Base-by-base conservation (phyloP, 2,329 filamentous ascomycete genomes). In the Setomelanomma holmii region DNA sequence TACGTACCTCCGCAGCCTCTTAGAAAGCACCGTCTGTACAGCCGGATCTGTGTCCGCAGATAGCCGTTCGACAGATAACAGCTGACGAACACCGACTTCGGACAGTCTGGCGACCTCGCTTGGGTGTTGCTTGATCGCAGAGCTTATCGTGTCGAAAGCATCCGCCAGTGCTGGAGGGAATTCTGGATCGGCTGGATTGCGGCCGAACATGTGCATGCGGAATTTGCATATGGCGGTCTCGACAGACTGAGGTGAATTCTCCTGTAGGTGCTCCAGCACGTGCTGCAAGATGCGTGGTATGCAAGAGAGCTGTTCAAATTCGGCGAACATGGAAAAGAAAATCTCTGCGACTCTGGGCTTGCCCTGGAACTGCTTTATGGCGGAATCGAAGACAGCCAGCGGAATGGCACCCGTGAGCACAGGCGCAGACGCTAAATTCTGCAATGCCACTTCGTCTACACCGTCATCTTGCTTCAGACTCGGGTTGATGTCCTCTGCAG, bases 391-490 rank as follows among this genome's bases (percentile, higher is more conserved):
- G 41, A 99, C 90, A 34, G 93, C 92, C 49, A 92, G 84, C 1
- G 95, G 93, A 61, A 99, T 96, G 14, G 91, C 95, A n/a, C 95
- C 95, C 54, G 89, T 90, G 58, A 97, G 82, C 8, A 91, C 91
- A 4, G 93, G 92, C 41, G 92, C 93, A 51, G 82, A 79, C 33
- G 84, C 83, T 14, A 89, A 76, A 55, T 85, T 86, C 67, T 89
- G 81, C 58, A 96, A 78, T 47, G 81, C 80, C 61, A 79, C 74
- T 64, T 86, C 78, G 48, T 82, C 76, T 50, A 76, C 68, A 45
- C 76, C 73, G 48, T 75, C 82, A 73, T 82, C 71, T 69, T 82
- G 77, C 58, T 79, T 48, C 36, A 77, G 76, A 75, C 64, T 84
- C 4, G 85, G 80, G 48, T 85, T 80, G 58, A 87, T 77, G 55